Evolutionary conservation across 1,139 yeast species (phyloP), one percentile per base, ranked within the genome.

Genomic region (Candida gigantensis): DNA sequence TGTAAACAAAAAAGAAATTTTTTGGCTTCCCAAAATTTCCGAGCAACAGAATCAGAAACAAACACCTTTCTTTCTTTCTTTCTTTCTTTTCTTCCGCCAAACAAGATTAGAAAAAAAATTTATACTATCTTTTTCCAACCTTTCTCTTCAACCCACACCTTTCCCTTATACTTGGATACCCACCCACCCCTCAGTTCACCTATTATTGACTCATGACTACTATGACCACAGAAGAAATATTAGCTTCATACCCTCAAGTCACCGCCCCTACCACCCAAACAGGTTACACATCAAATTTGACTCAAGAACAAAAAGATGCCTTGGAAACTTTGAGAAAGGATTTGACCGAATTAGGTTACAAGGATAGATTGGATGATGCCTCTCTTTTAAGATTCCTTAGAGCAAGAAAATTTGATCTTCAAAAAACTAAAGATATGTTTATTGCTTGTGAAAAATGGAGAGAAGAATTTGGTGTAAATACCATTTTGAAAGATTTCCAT

Each of bases 371-470:
- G 39, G 98, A 92, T 61, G 95, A 87, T 53, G 86, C 96, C n/a
- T 75, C 94, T 5, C 67, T 92, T 59, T 75, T 88, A 55, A 80
- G 98, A 53, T 92, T 92, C 66, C 72, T 94, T 51, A 80, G 98
- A 58, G 98, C 98, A 13, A 82, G 98, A 62, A 90, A 89, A 73
- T 92, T 92, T 55, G 96, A 89, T 52, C 68, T 92, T 29, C 76
- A 68, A 42, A 78, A 81, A 58, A 86, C 97, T 28, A 77, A 77
- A 58, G 79, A 74, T 47, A 92, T 92, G 98, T 92, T 75, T 56
- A 75, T 72, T 46, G 80, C 77, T 47, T 90, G 97, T 66, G 98
- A 92, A 65, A 77, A 77, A 46, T 92, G 98, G 98, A 80, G 98
- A 60, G 67, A 75, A 53, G 87, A 82, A 44, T 88, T 76, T 52